A percentile compares a stretch with the other conserved stretches of the same genome.
phyloP scores from a whole-genome alignment of 768 basidiomycete genomes.

The Tricholoma sp. region DNA sequence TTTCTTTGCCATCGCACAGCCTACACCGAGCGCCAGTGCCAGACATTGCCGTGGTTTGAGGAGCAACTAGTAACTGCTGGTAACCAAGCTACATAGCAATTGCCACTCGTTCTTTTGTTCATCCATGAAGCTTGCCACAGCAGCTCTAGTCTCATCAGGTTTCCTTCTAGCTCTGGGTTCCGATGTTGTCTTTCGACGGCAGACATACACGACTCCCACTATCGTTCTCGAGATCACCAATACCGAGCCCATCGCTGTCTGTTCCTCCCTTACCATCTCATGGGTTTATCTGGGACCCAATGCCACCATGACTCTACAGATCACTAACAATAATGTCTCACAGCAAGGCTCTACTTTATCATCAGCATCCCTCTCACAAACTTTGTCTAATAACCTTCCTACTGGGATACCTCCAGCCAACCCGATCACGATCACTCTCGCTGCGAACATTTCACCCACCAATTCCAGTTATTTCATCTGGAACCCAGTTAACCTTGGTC shows the following conservation, averaged over 20 bases:
- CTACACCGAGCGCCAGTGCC: too few relatives aligned
- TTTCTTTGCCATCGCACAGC: too few relatives aligned
- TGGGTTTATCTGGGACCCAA: conserved; percentile 37
- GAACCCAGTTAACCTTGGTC: conserved; percentile 38
- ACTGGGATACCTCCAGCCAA: neutral
- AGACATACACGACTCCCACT: conserved; percentile 4
- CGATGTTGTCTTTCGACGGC: conserved; percentile 1
- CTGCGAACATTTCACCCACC: conserved; percentile 14
- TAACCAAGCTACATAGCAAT: too few relatives aligned
- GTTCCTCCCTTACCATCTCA: conserved; percentile 19
- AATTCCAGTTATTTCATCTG: conserved; percentile 36
- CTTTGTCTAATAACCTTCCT: conserved; percentile 3
- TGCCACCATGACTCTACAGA: conserved; percentile 25
- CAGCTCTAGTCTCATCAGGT: neutral
- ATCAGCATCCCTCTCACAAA: neutral
- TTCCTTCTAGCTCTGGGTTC: neutral
- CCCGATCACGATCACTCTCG: neutral
- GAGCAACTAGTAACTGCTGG: too few relatives aligned
- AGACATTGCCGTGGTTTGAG: too few relatives aligned
- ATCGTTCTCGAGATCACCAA: conserved; percentile 16
- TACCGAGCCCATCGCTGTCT: conserved; percentile 20
- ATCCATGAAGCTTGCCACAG: neutral
- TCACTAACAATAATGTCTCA: conserved; percentile 33
- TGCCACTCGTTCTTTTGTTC: neutral
- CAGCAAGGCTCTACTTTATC: conserved; percentile 15